Evolutionary conservation across 116 monocot genomes (phyloP), one percentile per base, ranked within the genome.

Genomic region (Thalassia testudinum): DNA sequence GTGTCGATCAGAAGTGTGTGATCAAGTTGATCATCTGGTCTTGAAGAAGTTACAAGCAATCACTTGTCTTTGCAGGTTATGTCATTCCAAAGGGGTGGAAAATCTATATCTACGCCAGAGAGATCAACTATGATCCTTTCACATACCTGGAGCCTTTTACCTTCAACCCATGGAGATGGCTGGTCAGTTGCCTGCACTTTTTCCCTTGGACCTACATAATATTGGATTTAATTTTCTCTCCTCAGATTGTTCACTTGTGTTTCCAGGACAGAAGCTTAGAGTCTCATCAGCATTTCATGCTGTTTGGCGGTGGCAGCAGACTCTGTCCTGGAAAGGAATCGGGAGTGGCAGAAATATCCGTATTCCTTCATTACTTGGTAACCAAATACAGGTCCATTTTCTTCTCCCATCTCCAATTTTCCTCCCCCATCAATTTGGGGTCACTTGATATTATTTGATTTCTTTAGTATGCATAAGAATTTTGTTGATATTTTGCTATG

Each of bases 321-420:
- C n/a, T n/a, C n/a, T n/a, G n/a, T n/a, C n/a, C n/a, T n/a, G n/a
- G n/a, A n/a, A n/a, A n/a, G n/a, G n/a, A n/a, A n/a, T n/a, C n/a
- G n/a, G n/a, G 85, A 17, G 73, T 67, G 7, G 81, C 63, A 18
- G 82, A 92, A 50, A 82, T 92, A 18, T 64, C 86, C 23, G 77
- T 66, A 45, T 92, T 86, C 63, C 86, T 92, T 64, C 91, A 92
- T 67, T 76, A 92, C 43, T 79, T 91, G 49, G 66, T 91, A 15
- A 91, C 91, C 17, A 69, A 64, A 75, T 91, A 85, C 69, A 85
- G 81, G 91, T 56, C 37, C 22, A 42, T 2, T 42, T 40, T 37
- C 34, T 20, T 34, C n/a, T n/a, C n/a, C n/a, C n/a, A n/a, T n/a
- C n/a, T n/a, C n/a, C n/a, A n/a, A n/a, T n/a, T n/a, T n/a, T n/a